These are phyloP conservation scores for Pachysandra terminalis DNA, from an alignment of 164 flowering plant genomes.

Conservation along the genomic window DNA sequence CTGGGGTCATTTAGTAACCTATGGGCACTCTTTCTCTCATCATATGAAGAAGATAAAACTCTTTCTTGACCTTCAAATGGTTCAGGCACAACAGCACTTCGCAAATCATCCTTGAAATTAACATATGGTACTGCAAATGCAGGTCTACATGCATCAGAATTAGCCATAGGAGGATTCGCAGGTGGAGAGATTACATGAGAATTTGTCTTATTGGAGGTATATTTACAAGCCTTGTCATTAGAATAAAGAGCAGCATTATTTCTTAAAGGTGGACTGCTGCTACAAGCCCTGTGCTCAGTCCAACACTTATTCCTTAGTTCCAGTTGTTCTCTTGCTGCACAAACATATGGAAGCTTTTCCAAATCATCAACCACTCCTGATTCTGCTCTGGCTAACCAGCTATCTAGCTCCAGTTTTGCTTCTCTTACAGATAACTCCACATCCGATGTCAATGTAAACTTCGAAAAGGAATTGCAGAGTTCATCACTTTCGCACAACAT, in stretches of 20 bases:
- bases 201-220: constrained; percentile 12
- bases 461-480: constrained; percentile 55
- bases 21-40: constrained; percentile 34
- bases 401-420: constrained; percentile 72
- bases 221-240: constrained; percentile 18
- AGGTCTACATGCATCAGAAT: constrained; percentile 14
- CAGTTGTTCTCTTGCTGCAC: constrained; percentile 82
- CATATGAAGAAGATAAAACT: constrained; percentile 35
- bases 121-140: constrained; percentile 9
- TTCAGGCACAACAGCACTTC: constrained; percentile 27
- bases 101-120: constrained; percentile 20
- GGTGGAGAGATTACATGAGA: constrained; percentile 19
- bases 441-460: constrained; percentile 75
- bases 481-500: constrained; percentile 11
- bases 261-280: constrained; percentile 17
- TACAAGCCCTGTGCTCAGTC: constrained; percentile 39
- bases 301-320: constrained; percentile 74
- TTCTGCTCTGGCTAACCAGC: constrained; percentile 87
- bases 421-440: constrained; percentile 75
- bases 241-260: constrained; percentile 7
- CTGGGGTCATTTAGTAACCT: constrained; percentile 5
- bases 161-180: constrained; percentile 13
- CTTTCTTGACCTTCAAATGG: constrained; percentile 25
- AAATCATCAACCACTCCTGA: constrained; percentile 88
- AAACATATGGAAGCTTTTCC: constrained; percentile 89